A percentile compares a stretch with the other conserved stretches of the same genome.
phyloP scores from a whole-genome alignment of 192 early-diverging fungal genomes.

The Coemansia sp. region DNA sequence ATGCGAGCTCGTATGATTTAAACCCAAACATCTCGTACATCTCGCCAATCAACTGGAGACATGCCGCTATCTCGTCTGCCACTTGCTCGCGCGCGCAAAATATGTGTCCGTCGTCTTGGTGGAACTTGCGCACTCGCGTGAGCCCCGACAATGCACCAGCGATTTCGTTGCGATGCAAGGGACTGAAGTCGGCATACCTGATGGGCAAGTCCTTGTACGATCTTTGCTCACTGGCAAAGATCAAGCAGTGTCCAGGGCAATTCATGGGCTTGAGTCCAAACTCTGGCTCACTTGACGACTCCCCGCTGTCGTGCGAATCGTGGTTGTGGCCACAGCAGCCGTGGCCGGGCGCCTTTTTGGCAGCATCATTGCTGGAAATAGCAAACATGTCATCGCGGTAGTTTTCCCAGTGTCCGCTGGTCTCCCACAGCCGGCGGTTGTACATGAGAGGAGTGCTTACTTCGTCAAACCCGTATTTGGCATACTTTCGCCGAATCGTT shows the following conservation, averaged over 20 bases:
- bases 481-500: constrained; percentile 75
- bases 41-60: constrained; percentile 72
- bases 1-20: constrained; percentile 68
- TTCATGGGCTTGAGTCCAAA: constrained; percentile 98
- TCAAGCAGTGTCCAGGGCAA: constrained; percentile 93
- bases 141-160: constrained; percentile 88
- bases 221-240: constrained; percentile 75
- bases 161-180: constrained; percentile 90
- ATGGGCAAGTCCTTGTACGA: constrained; percentile 90
- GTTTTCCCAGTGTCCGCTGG: constrained; percentile 93
- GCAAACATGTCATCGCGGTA: constrained; percentile 94
- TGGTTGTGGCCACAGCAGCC: constrained; percentile 44
- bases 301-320: constrained; percentile 2
- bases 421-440: constrained; percentile 92
- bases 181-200: constrained; percentile 89
- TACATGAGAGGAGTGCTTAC: constrained; percentile 91
- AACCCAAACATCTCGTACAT: constrained; percentile 83
- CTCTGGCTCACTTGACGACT: constrained; percentile 55
- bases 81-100: constrained; percentile 87
- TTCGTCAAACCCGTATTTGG: constrained; percentile 76
- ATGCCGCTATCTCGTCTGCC: constrained; percentile 71
- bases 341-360: not conserved
- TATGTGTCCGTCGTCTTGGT: constrained; percentile 97
- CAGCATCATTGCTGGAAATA: constrained; percentile 20
- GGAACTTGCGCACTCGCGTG: constrained; percentile 90